Percentiles rank a stretch among this genome's conserved stretches.
Conservation (phyloP, 2,329 filamentous ascomycete genomes). For the Cordyceps cateniannulata region DNA sequence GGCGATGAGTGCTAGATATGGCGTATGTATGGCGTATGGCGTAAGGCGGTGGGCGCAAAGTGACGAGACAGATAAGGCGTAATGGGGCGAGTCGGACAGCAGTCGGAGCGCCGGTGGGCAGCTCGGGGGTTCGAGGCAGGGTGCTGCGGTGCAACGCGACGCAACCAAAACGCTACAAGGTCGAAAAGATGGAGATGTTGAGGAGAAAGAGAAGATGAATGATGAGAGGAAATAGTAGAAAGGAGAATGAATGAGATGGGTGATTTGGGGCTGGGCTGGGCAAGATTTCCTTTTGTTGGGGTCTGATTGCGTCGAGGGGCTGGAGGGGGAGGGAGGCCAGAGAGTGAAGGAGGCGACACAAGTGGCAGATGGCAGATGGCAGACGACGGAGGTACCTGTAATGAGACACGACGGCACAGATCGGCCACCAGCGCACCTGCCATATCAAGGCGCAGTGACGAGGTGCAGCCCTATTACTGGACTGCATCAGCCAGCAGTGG, state of each 20-base stretch:
- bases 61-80: slow-evolving; percentile 11
- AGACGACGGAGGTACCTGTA: too few species aligned
- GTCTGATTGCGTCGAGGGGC: slow-evolving; percentile 5
- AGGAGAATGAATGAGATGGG: neutral
- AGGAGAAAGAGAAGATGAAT: neutral
- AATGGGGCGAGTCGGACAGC: slow-evolving; percentile 8
- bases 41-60: neutral
- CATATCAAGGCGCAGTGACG: neutral
- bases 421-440: neutral
- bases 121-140: slow-evolving; percentile 1
- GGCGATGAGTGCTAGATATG: neutral
- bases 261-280: neutral
- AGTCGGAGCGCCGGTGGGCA: slow-evolving; percentile 9
- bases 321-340: neutral
- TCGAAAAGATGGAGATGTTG: neutral
- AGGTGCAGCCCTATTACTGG: neutral
- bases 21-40: neutral
- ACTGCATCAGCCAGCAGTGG: neutral
- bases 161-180: neutral
- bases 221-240: neutral
- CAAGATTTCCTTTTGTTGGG: slow-evolving; percentile 13
- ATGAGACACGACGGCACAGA: neutral
- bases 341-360: slow-evolving; percentile 1
- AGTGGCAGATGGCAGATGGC: neutral
- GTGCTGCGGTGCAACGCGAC: neutral